Percentiles rank a stretch among this genome's conserved stretches.
Conservation (phyloP, 306 rosid genomes). For the Lotus japonicus region DNA sequence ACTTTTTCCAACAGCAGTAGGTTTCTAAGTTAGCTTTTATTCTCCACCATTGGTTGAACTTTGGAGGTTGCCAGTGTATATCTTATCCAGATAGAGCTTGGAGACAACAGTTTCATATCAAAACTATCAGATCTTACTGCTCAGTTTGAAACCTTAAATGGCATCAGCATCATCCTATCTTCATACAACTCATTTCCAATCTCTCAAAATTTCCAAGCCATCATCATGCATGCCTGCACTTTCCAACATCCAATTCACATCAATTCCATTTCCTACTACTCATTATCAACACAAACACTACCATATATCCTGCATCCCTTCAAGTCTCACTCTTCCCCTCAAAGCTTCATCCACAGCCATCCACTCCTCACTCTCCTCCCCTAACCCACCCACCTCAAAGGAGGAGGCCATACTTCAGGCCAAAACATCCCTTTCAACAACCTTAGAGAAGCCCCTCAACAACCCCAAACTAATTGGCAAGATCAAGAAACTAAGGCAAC, state of each 20-base stretch:
- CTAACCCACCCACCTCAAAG: slow-evolving; percentile 74
- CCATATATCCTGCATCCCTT: slow-evolving; percentile 19
- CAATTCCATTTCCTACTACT: slow-evolving; percentile 24
- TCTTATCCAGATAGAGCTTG: slow-evolving; percentile 32
- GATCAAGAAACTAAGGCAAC: slow-evolving; percentile 62
- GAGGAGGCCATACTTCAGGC: slow-evolving; percentile 77
- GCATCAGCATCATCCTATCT: slow-evolving; percentile 50
- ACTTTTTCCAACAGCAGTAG: neutral
- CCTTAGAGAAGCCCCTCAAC: slow-evolving; percentile 78
- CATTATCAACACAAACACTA: slow-evolving; percentile 14
- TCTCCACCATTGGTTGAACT: neutral
- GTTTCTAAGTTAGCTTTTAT: neutral
- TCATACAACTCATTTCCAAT: slow-evolving; percentile 27
- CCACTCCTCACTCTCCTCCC: slow-evolving; percentile 47
- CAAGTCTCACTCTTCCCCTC: slow-evolving; percentile 18
- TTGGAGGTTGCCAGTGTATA: slow-evolving; percentile 17
- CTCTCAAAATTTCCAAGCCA: slow-evolving; percentile 28
- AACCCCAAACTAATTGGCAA: slow-evolving; percentile 56
- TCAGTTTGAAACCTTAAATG: slow-evolving; percentile 33
- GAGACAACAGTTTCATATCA: slow-evolving; percentile 11
- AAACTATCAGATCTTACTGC: neutral
- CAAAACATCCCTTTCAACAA: slow-evolving; percentile 61
- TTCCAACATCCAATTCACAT: slow-evolving; percentile 21
- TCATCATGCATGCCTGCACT: slow-evolving; percentile 16
- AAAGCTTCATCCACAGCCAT: slow-evolving; percentile 26